Base-by-base conservation (phyloP, 495 filamentous ascomycete genomes). In the Podospora fimiseda region DNA sequence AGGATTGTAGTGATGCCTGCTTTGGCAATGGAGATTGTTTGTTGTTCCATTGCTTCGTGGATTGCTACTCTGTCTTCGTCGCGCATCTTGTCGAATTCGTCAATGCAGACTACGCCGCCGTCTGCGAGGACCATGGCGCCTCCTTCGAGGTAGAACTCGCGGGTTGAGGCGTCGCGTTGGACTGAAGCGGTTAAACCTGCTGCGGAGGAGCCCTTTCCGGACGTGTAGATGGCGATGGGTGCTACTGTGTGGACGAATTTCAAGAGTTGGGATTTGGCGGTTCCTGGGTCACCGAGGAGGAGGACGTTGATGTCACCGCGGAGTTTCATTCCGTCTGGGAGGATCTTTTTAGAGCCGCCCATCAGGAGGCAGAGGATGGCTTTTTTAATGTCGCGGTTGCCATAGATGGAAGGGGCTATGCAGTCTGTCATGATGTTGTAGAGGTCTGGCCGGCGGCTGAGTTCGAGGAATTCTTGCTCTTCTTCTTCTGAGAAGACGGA, bases 71-170 rank as follows among this genome's bases (percentile, higher is more conserved):
- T 82, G 59, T 99, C 94, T 69, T 99, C 94, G 68, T 99, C 94
- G 52, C 94, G 81, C 94, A 99, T 99, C 75, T 99, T 99, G 74
- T 99, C 94, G 67, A 99, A 99, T 70, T 99, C 94, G 66, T 99
- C 94, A 69, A 99, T 99, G 73, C 94, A 99, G 18, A 97, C 94
- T 7, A 97, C 94, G 62, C 94, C 94, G 11, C 91, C 91, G 60
- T 99, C 94, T 2, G 94, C 94, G 21, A 99, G 81, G 30, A 99
- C 94, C 94, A 99, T 97, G 27, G 94, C 94, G 67, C 94, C 94
- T 49, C 94, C 94, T 75, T 99, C 94, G 3, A 99, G 81, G 64
- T 97, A 97, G 69, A 99, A 97, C 68, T 99, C 93, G 43, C 94
- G 84, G 0, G 94, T 95, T 15, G 82, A 85, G 14, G 82, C 81